Conservation (phyloP, 2,329 filamentous ascomycete species). For the Acarospora socialis region DNA sequence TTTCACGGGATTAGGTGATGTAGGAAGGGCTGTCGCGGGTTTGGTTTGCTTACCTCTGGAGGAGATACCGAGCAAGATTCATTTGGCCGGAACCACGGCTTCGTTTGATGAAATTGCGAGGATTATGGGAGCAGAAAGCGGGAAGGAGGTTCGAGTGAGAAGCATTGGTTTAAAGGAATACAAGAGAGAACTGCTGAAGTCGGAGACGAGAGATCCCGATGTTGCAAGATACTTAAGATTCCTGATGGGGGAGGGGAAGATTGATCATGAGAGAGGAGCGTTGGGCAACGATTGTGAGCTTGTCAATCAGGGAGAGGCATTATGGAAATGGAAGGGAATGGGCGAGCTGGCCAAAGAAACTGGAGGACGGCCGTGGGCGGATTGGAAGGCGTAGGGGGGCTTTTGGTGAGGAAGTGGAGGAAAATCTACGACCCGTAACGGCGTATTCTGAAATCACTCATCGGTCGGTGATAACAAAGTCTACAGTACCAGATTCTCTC, state of each 20-base stretch:
- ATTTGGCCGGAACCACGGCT: slow-evolving; percentile 18
- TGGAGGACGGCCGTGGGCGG: slow-evolving; percentile 17
- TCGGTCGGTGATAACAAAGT: no score
- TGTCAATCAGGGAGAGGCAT: slow-evolving; percentile 18
- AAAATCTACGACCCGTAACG: no score
- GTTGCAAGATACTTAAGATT: slow-evolving; percentile 22
- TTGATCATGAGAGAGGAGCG: slow-evolving; percentile 15
- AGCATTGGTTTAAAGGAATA: slow-evolving; percentile 16
- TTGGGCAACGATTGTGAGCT: slow-evolving; percentile 19
- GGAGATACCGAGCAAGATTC: slow-evolving; percentile 17
- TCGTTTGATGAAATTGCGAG: slow-evolving; percentile 16
- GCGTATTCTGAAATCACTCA: no score
- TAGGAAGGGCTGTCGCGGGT: slow-evolving; percentile 20
- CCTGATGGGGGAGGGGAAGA: slow-evolving; percentile 22
- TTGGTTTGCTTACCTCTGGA: slow-evolving; percentile 14
- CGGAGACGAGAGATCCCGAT: slow-evolving; percentile 16
- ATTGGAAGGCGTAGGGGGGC: no score
- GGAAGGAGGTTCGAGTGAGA: slow-evolving; percentile 15
- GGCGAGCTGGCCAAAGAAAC: slow-evolving; percentile 17
- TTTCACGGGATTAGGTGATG: slow-evolving; percentile 21
- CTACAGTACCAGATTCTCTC: no score
- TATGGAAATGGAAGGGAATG: slow-evolving; percentile 22
- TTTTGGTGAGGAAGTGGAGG: no score
- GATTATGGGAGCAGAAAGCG: slow-evolving; percentile 18
- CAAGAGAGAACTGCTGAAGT: slow-evolving; percentile 15